These are phyloP conservation scores for Globisporangium mamillatum DNA, from an alignment of 352 stramenopile species.

Conservation along the genomic window DNA sequence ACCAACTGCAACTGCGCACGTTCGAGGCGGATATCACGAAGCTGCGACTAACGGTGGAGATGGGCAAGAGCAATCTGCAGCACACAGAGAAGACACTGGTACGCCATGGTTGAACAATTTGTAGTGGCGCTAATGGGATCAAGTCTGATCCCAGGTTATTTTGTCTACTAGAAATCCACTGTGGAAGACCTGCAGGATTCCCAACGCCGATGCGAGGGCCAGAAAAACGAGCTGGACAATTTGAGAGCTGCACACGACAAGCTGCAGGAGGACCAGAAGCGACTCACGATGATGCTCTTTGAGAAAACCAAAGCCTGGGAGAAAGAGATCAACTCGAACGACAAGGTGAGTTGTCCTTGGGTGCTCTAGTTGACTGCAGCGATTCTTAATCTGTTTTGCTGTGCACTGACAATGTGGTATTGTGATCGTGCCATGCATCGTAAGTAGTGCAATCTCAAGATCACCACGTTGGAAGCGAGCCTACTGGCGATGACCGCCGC, in stretches of 20 bases:
- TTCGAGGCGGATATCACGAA: slow-evolving; percentile 67
- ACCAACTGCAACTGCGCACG: slow-evolving; percentile 55
- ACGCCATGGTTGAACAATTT: slow-evolving; percentile 1
- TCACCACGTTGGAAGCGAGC: slow-evolving; percentile 36
- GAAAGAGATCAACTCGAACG: slow-evolving; percentile 51
- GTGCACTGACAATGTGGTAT: neutral
- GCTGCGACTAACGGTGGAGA: slow-evolving; percentile 58
- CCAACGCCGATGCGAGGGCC: slow-evolving; percentile 26
- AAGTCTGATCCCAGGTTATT: neutral
- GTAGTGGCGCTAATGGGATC: neutral
- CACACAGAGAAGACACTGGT: slow-evolving; percentile 52
- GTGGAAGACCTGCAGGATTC: slow-evolving; percentile 50
- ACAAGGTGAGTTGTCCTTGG: slow-evolving; percentile 29
- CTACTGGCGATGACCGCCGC: slow-evolving; percentile 29
- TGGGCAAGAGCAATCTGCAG: slow-evolving; percentile 47
- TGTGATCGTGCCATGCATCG: neutral
- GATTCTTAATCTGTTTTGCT: neutral
- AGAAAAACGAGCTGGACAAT: slow-evolving; percentile 31
- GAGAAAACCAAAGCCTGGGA: slow-evolving; percentile 79
- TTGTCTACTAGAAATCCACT: slow-evolving; percentile 37
- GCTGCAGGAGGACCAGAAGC: slow-evolving; percentile 48
- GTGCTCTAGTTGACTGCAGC: neutral
- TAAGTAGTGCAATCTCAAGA: slow-evolving; percentile 45
- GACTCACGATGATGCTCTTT: slow-evolving; percentile 56
- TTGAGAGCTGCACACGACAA: slow-evolving; percentile 33